Base-by-base conservation (phyloP, 2,329 filamentous ascomycete species). In the Macroventuria anomochaeta region DNA sequence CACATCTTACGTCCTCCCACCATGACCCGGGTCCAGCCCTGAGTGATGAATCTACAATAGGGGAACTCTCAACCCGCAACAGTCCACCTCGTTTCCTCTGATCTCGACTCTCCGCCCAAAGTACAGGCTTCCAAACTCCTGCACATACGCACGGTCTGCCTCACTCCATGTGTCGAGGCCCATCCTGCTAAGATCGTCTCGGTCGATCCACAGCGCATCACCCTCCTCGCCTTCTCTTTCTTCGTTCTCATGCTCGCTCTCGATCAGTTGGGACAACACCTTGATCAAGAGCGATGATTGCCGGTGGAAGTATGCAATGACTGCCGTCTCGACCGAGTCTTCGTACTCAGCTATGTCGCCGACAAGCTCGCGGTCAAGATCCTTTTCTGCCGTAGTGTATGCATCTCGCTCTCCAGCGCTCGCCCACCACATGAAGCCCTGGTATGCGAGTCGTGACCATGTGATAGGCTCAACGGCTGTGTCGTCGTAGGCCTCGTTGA, bases 361-460 rank as follows among this genome's bases (percentile, higher is more conserved):
- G 11, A 81, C 65, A 2, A 81, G 63, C 47, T 75, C 72, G 15
- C 73, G 72, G 53, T 81, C 79, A 23, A 80, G 77, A 48, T 83
- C 79, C 54, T 79, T 78, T 63, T 86, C 83, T 51, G 85, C 80
- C 1, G 79, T 77, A 8, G 81, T 75, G 42, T 80, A 81, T 11
- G 79, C 78, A 23, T 83, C 80, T 56, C 88, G 84, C 74, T 95
- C 90, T 53, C 90, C 90, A 0, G 90, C 89, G 13, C 88, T 91
- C 2, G 90, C 90, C 90, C 91, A 95, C 90, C 90, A 95, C 83
- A 93, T 91, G 77, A 93, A 93, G 20, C 88, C 87, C 48, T 84
- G 85, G 75, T 93, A 95, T 5, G 90, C 90, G 21, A 93, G 82
- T 1, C 88, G 86, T 0, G 88, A 81, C 90, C 85, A 88, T 0